Base-by-base conservation (phyloP, 2,329 filamentous ascomycete species). In the Trichoderma oligosporum region DNA sequence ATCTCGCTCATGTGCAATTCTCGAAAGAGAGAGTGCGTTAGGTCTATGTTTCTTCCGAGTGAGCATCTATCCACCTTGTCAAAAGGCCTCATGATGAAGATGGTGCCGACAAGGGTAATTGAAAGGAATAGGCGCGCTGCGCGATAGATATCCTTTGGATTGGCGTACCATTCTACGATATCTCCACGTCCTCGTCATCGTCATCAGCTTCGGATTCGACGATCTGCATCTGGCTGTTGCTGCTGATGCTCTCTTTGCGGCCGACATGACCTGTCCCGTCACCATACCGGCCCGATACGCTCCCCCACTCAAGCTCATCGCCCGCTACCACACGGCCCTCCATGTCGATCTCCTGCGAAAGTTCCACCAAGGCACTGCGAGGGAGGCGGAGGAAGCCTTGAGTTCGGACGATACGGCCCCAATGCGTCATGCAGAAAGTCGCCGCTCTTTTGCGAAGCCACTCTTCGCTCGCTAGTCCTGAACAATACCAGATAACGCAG, bases 401-500 rank as follows among this genome's bases (percentile, higher is more conserved):
- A 0, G 92, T 97, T 16, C 94, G 86, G 20, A 97, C 94, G 25
- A 99, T 84, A 45, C 94, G 86, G 53, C 94, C 94, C 91, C 94
- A 99, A 71, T 97, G 90, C 36, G 87, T 88, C 72, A 99, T 83
- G 69, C 91, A 97, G 73, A 95, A 97, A 45, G 80, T 80, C 0
- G 92, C 92, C 0, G 94, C 91, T 53, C 93, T 86, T 65, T 89
- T 89, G 70, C 91, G 89, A 36, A 99, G 81, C 91, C 92, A 97
- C 53, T 96, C 90, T 73, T 99, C 94, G 64, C 87, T 89, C 14
- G 94, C 93, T 12, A 93, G 84, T 7, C 87, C 88, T 2, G 94
- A 91, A 62, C 91, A 91, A 71, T 97, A 92, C 91, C 95, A 99
- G 57, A 96, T 92, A 64, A 95, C 87, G 62, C 94, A 96, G 2